Evolutionary conservation across 257 asterid genomes (phyloP).

Genomic region (Paulownia fortunei): DNA sequence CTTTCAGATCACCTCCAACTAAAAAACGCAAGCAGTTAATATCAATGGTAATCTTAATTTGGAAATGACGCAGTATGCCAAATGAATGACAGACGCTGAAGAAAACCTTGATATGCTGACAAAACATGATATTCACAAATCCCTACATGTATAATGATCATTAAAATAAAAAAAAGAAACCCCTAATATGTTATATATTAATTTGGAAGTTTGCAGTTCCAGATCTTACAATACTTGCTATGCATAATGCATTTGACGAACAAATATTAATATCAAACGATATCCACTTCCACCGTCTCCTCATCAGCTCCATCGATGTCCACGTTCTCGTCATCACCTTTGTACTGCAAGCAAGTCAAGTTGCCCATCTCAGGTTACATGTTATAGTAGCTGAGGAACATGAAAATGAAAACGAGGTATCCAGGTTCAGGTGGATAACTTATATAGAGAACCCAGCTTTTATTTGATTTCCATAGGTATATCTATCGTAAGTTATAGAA

Average conservation of each 20-base stretch:
- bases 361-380: conserved; percentile 25
- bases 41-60: background rate
- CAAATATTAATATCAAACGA: conserved; percentile 45
- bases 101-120: background rate
- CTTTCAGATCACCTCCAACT: no score
- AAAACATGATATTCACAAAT: conserved; percentile 3
- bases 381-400: background rate
- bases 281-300: conserved; percentile 72
- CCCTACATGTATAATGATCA: background rate
- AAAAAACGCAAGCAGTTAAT: no score
- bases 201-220: background rate
- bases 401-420: background rate
- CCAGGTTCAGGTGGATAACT: background rate
- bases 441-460: background rate
- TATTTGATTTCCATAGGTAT: background rate
- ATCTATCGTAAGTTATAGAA: background rate
- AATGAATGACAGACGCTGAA: background rate
- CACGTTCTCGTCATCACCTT: conserved; percentile 55
- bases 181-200: conserved; percentile 22
- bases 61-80: background rate
- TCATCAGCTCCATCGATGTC: conserved; percentile 65
- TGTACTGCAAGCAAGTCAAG: conserved; percentile 62
- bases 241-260: background rate
- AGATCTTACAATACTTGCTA: conserved; percentile 29
- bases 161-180: background rate